phyloP scores from a whole-genome alignment of 2,329 filamentous ascomycete genomes.

The Phaeosphaeriaceae sp. region DNA sequence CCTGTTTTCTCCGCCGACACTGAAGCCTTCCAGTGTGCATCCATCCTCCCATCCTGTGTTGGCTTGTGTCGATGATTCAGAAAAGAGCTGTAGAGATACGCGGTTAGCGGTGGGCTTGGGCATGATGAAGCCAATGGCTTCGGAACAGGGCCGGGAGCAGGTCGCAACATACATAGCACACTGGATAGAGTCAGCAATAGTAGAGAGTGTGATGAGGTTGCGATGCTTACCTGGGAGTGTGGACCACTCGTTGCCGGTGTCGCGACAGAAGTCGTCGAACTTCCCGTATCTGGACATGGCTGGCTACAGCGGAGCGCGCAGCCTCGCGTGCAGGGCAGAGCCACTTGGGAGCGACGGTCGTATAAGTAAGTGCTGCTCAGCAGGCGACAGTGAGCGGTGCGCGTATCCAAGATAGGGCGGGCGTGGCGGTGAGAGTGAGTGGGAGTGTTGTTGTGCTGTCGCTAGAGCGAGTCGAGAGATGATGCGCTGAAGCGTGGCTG shows the following conservation, averaged over 20 bases:
- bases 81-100: constrained; percentile 65
- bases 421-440: constrained; percentile 10
- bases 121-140: constrained; percentile 11
- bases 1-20: constrained; percentile 68
- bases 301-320: constrained; percentile 34
- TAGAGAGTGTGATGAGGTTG: constrained; percentile 1
- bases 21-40: constrained; percentile 79
- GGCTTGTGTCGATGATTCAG: constrained; percentile 64
- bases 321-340: constrained; percentile 27
- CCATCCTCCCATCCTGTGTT: constrained; percentile 64
- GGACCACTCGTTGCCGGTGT: constrained; percentile 52
- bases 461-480: constrained; percentile 20
- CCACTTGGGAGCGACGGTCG: constrained; percentile 12
- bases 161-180: constrained; percentile 56
- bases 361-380: constrained; percentile 9
- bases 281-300: constrained; percentile 47
- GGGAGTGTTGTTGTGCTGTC: constrained; percentile 7
- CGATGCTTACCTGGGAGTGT: constrained; percentile 49
- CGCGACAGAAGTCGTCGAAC: constrained; percentile 57
- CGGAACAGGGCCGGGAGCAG: constrained; percentile 13
- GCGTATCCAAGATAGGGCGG: constrained; percentile 15
- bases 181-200: constrained; percentile 38
- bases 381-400: constrained; percentile 8
- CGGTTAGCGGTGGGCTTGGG: constrained; percentile 35
- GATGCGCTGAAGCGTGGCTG: constrained; percentile 30